Percentiles rank a stretch among this genome's conserved stretches.
Evolutionary conservation across 2,329 filamentous ascomycete species (phyloP).

Genomic region (Gnomoniopsis smithogilvyi): DNA sequence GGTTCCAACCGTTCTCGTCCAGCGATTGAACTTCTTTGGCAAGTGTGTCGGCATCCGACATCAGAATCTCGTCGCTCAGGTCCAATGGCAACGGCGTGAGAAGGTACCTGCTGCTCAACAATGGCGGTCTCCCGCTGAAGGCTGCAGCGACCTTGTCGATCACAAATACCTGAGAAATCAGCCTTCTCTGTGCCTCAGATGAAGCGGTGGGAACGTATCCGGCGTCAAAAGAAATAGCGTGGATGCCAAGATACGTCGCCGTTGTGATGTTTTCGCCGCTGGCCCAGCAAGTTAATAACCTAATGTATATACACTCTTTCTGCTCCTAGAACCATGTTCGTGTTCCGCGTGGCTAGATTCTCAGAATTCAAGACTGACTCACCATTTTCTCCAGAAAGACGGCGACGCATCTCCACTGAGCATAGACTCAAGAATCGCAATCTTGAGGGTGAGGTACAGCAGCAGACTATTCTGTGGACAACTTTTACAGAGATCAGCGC

Average conservation of each 20-base stretch:
- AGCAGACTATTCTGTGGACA: slow-evolving; percentile 34
- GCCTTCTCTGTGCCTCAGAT: slow-evolving; percentile 32
- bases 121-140: slow-evolving; percentile 53
- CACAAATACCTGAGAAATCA: slow-evolving; percentile 35
- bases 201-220: slow-evolving; percentile 31
- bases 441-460: slow-evolving; percentile 34
- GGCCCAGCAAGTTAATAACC: slow-evolving; percentile 11
- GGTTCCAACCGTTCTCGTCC: slow-evolving; percentile 52
- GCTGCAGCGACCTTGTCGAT: slow-evolving; percentile 49
- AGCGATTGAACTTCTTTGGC: slow-evolving; percentile 35
- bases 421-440: slow-evolving; percentile 33
- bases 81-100: slow-evolving; percentile 53
- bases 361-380: background rate
- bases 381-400: slow-evolving; percentile 30
- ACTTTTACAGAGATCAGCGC: slow-evolving; percentile 28
- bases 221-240: slow-evolving; percentile 24
- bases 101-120: slow-evolving; percentile 50
- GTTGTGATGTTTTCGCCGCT: slow-evolving; percentile 35
- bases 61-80: slow-evolving; percentile 44
- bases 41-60: slow-evolving; percentile 40
- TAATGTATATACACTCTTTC: too few species aligned
- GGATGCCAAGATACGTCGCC: slow-evolving; percentile 34
- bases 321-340: too few species aligned
- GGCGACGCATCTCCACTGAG: slow-evolving; percentile 37
- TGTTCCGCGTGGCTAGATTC: background rate